Evolutionary conservation across 2,329 filamentous ascomycete genomes (phyloP).

Genomic region (Colletotrichum sp.): DNA sequence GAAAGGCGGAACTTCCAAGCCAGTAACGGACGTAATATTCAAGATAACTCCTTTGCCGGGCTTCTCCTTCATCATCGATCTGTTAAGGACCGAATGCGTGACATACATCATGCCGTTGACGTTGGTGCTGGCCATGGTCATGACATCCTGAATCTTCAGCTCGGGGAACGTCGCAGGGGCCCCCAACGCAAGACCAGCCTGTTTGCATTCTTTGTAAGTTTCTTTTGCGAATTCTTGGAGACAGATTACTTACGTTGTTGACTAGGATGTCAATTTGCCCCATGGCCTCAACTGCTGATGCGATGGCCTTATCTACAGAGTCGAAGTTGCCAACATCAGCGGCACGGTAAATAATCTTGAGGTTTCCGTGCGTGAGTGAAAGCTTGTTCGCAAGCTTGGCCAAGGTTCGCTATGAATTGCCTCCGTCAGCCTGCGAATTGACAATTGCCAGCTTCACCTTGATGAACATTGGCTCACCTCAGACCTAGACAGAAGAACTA

Average conservation of each 20-base stretch:
- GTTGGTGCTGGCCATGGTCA: conserved; percentile 52
- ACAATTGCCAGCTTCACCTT: neutral
- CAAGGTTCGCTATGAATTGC: conserved; percentile 21
- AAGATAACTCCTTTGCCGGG: conserved; percentile 45
- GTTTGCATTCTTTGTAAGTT: neutral
- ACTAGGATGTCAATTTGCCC: conserved; percentile 48
- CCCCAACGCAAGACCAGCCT: conserved; percentile 51
- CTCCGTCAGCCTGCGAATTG: neutral
- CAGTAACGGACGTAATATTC: conserved; percentile 53
- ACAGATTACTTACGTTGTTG: conserved; percentile 40
- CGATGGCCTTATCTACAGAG: conserved; percentile 34
- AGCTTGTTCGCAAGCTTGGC: conserved; percentile 23
- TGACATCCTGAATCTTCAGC: conserved; percentile 43
- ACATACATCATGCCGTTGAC: conserved; percentile 52
- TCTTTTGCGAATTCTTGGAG: neutral
- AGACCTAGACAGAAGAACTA: conserved; percentile 48
- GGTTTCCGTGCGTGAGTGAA: conserved; percentile 6
- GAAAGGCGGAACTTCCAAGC: conserved; percentile 51
- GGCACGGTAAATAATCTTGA: conserved; percentile 9
- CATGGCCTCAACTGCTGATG: conserved; percentile 32
- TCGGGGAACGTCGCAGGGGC: conserved; percentile 47
- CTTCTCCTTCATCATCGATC: conserved; percentile 41
- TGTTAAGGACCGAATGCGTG: conserved; percentile 49
- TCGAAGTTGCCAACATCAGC: conserved; percentile 37
- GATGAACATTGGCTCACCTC: conserved; percentile 15